A percentile compares a stretch with the other conserved stretches of the same genome.
These are phyloP conservation scores for Ceratocystis papillata DNA, from an alignment of 2,329 filamentous ascomycete species.

Conservation along the genomic window DNA sequence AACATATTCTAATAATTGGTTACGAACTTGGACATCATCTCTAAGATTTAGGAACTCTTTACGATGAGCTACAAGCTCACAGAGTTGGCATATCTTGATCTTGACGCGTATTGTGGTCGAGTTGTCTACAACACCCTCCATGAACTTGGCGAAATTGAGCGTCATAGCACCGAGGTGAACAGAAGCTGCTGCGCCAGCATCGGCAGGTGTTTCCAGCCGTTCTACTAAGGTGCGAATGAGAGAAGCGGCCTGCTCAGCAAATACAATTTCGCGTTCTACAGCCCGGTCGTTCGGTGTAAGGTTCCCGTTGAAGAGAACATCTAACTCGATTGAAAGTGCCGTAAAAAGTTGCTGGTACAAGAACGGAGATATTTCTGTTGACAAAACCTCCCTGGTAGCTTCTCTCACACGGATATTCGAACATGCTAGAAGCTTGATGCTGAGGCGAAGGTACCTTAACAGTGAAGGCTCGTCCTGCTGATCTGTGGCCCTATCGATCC, in stretches of 20 bases:
- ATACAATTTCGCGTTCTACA: constrained; percentile 51
- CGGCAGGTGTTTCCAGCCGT: constrained; percentile 50
- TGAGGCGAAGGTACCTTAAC: constrained; percentile 49
- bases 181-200: constrained; percentile 50
- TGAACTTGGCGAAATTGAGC: constrained; percentile 56
- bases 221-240: constrained; percentile 54
- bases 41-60: constrained; percentile 59
- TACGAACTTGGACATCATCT: constrained; percentile 57
- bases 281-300: constrained; percentile 37
- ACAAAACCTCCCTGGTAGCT: constrained; percentile 55
- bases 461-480: constrained; percentile 51
- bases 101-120: constrained; percentile 50
- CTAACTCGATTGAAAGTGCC: constrained; percentile 54
- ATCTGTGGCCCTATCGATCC: constrained; percentile 54
- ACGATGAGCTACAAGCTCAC: constrained; percentile 52
- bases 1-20: constrained; percentile 56
- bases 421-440: constrained; percentile 55
- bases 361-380: constrained; percentile 51
- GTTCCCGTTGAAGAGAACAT: constrained; percentile 45
- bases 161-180: constrained; percentile 54
- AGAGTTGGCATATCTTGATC: constrained; percentile 58
- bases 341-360: constrained; percentile 54
- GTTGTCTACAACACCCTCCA: constrained; percentile 48
- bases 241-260: constrained; percentile 56
- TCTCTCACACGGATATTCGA: constrained; percentile 54